Percentiles rank a stretch among this genome's conserved stretches.
These are phyloP conservation scores for Penicillium rolfsii DNA, from an alignment of 2,329 filamentous ascomycete species.

Conservation along the genomic window DNA sequence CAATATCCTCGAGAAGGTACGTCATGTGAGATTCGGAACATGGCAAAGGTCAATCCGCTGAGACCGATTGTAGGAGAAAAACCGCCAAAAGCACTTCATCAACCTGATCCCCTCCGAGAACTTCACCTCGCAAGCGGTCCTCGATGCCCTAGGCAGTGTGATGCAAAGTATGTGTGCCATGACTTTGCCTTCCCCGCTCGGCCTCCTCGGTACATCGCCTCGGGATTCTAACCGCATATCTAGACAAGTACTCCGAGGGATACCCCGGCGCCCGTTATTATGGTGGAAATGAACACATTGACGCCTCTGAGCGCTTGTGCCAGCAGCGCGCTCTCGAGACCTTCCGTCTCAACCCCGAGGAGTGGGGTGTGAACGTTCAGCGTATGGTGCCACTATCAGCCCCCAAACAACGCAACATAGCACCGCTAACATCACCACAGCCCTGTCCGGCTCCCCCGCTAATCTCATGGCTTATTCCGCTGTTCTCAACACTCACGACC, in stretches of 20 bases:
- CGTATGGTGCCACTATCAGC: conserved; percentile 54
- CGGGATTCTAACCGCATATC: conserved; percentile 32
- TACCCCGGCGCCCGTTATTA: conserved; percentile 97
- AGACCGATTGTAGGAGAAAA: conserved; percentile 72
- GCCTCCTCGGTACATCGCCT: neutral
- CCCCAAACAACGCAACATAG: conserved; percentile 10
- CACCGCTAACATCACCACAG: conserved; percentile 48
- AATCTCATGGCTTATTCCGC: conserved; percentile 89
- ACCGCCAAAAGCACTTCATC: conserved; percentile 95
- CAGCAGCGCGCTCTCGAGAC: conserved; percentile 87
- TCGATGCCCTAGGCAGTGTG: conserved; percentile 87
- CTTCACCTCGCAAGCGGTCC: conserved; percentile 89
- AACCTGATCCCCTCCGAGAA: conserved; percentile 96
- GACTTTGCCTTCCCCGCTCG: neutral
- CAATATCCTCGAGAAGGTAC: conserved; percentile 87
- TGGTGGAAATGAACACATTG: conserved; percentile 94
- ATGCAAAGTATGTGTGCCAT: conserved; percentile 77
- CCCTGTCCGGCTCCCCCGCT: conserved; percentile 76
- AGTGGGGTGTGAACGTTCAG: conserved; percentile 98
- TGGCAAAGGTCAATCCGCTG: conserved; percentile 16
- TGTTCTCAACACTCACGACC: conserved; percentile 91
- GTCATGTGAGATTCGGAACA: conserved; percentile 23
- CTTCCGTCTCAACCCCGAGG: conserved; percentile 77
- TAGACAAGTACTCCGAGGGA: conserved; percentile 97
- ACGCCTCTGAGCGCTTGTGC: conserved; percentile 84